Conservation (phyloP, 1,284 basidiomycete species). For the Heliocybe sulcata region DNA sequence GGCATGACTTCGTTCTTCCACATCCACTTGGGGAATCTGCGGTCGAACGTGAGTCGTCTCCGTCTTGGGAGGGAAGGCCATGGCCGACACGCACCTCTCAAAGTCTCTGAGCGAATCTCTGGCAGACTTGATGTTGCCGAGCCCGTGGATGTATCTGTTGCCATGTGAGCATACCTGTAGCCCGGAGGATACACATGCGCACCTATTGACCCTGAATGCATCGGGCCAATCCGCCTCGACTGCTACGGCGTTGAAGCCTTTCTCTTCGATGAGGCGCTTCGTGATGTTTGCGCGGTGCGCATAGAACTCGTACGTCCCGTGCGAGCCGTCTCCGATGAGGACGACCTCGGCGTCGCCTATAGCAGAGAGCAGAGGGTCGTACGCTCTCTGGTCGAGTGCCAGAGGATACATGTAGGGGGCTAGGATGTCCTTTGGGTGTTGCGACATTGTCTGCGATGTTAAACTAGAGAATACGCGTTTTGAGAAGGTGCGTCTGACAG, state of each 20-base stretch:
- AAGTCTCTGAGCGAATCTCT: conserved; percentile 10
- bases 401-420: neutral
- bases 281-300: conserved; percentile 22
- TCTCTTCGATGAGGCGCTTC: conserved; percentile 20
- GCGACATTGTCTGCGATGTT: neutral
- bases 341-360: conserved; percentile 12
- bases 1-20: conserved; percentile 24
- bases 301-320: conserved; percentile 23
- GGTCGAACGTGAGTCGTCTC: neutral
- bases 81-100: neutral
- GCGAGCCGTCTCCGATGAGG: conserved; percentile 21
- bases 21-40: conserved; percentile 23
- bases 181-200: neutral
- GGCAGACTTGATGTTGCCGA: conserved; percentile 12
- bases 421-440: neutral
- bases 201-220: conserved; percentile 21
- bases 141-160: conserved; percentile 17
- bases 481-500: too few relatives aligned
- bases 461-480: too few relatives aligned
- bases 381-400: neutral
- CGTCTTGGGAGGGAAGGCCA: neutral
- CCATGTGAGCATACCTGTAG: conserved; percentile 1
- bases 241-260: conserved; percentile 21
- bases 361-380: neutral
- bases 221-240: conserved; percentile 24